Conservation (phyloP, 345 rosid genomes). For the Salix brachista region DNA sequence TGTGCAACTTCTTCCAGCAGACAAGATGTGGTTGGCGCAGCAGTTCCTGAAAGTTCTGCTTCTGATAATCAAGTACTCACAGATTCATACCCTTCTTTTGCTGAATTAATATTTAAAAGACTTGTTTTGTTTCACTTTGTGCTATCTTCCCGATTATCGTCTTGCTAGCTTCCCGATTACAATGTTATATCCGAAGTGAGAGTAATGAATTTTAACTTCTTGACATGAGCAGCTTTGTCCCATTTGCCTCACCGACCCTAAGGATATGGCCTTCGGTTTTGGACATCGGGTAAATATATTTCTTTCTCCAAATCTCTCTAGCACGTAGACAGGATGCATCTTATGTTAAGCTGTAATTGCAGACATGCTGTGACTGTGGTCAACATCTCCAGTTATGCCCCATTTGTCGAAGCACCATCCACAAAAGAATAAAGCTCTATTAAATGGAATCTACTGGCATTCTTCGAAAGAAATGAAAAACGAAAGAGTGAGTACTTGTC, state of each 20-base stretch:
- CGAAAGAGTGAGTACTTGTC: neutral
- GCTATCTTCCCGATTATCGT: neutral
- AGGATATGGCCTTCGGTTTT: conserved; percentile 32
- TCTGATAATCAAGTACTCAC: conserved; percentile 42
- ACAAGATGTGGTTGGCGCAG: conserved; percentile 15
- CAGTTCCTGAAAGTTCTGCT: conserved; percentile 39
- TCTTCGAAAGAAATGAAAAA: neutral
- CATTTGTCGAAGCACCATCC: conserved; percentile 21
- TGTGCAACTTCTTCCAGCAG: conserved; percentile 34
- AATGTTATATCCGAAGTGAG: neutral
- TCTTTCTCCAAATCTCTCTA: neutral
- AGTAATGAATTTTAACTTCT: neutral
- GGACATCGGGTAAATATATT: conserved; percentile 30
- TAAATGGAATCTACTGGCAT: neutral
- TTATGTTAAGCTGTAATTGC: neutral
- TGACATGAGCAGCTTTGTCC: conserved; percentile 22
- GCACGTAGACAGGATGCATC: neutral
- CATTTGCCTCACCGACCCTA: conserved; percentile 22
- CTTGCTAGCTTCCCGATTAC: neutral
- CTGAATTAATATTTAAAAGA: neutral
- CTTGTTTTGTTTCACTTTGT: neutral
- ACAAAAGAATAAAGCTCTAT: conserved; percentile 28
- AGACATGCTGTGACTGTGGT: conserved; percentile 37
- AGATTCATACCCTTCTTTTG: neutral
- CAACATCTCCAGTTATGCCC: conserved; percentile 28